These are phyloP conservation scores for Geotrichum bryndzae DNA, from an alignment of 1,139 yeast genomes.

Conservation along the genomic window DNA sequence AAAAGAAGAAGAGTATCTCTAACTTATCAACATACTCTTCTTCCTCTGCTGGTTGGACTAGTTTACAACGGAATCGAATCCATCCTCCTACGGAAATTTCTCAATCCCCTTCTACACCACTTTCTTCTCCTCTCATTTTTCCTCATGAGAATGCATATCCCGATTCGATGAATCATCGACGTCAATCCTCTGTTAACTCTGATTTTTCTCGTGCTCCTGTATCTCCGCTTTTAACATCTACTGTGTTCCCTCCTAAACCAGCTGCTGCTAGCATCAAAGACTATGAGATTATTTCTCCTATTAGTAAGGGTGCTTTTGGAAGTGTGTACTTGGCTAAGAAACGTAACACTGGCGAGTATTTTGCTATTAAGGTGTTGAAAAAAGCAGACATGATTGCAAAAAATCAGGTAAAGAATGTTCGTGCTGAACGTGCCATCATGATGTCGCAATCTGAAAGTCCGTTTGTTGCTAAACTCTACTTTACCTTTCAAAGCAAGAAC, in stretches of 20 bases:
- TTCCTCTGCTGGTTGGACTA: slow-evolving; percentile 13
- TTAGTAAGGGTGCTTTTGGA: slow-evolving; percentile 96
- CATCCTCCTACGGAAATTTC: slow-evolving; percentile 11
- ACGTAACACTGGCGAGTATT: slow-evolving; percentile 85
- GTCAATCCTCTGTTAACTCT: slow-evolving; percentile 26
- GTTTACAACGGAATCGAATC: slow-evolving; percentile 16
- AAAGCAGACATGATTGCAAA: slow-evolving; percentile 96
- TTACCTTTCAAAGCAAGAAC: slow-evolving; percentile 83
- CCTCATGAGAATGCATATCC: slow-evolving; percentile 26
- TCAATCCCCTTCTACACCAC: slow-evolving; percentile 29
- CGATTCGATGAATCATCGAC: slow-evolving; percentile 23
- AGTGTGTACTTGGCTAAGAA: slow-evolving; percentile 83
- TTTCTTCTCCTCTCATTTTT: slow-evolving; percentile 29
- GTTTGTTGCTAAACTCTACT: slow-evolving; percentile 83
- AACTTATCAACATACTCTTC: slow-evolving; percentile 11
- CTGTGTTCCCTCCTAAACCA: slow-evolving; percentile 40
- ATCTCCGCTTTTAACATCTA: slow-evolving; percentile 73
- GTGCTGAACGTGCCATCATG: slow-evolving; percentile 93
- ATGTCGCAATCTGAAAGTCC: slow-evolving; percentile 95
- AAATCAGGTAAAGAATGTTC: slow-evolving; percentile 90
- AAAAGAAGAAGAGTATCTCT: slow-evolving; percentile 14
- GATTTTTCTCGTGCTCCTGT: slow-evolving; percentile 43
- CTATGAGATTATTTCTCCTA: slow-evolving; percentile 86
- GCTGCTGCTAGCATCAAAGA: slow-evolving; percentile 70
- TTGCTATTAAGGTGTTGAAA: slow-evolving; percentile 89